A percentile compares a stretch with the other conserved stretches of the same genome.
Evolutionary conservation across 768 basidiomycete genomes (phyloP).

Genomic region (Tulasnella sp.): DNA sequence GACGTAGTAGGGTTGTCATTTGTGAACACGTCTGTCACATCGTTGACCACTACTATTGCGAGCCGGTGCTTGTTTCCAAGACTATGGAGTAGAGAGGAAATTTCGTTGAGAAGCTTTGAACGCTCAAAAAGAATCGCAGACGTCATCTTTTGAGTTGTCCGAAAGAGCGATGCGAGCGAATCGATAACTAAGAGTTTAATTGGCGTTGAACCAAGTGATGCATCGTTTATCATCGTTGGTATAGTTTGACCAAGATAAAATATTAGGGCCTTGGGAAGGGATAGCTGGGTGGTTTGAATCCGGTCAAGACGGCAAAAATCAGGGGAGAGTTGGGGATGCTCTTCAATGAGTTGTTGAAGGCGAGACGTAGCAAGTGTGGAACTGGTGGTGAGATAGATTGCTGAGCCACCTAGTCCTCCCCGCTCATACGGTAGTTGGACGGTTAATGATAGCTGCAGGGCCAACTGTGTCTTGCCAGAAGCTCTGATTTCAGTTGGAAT

Average conservation of each 20-base stretch:
- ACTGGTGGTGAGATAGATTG: slow-evolving; percentile 68
- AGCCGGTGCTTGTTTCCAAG: slow-evolving; percentile 51
- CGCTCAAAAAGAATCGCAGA: slow-evolving; percentile 56
- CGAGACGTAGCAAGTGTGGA: slow-evolving; percentile 54
- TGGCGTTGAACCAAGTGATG: slow-evolving; percentile 33
- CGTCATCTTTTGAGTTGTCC: slow-evolving; percentile 44
- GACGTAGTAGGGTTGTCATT: background rate
- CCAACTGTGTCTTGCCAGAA: slow-evolving; percentile 88
- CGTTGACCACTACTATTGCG: slow-evolving; percentile 77
- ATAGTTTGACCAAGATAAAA: slow-evolving; percentile 43
- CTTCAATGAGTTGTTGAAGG: slow-evolving; percentile 48
- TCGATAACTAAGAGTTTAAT: slow-evolving; percentile 77
- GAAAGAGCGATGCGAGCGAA: slow-evolving; percentile 76
- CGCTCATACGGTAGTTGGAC: slow-evolving; percentile 52
- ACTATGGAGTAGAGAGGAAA: slow-evolving; percentile 56
- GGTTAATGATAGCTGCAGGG: slow-evolving; percentile 65
- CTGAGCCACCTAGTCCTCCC: slow-evolving; percentile 50
- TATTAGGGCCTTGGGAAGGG: slow-evolving; percentile 35
- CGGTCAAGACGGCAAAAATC: slow-evolving; percentile 37
- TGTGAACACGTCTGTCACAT: slow-evolving; percentile 70
- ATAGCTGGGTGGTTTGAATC: slow-evolving; percentile 47
- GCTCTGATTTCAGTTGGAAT: no score
- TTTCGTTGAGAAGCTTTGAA: slow-evolving; percentile 49
- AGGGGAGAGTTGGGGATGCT: slow-evolving; percentile 36
- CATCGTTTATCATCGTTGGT: slow-evolving; percentile 36